Conservation (phyloP, 129 eudicot genomes). For the Pulicaria dysenterica region DNA sequence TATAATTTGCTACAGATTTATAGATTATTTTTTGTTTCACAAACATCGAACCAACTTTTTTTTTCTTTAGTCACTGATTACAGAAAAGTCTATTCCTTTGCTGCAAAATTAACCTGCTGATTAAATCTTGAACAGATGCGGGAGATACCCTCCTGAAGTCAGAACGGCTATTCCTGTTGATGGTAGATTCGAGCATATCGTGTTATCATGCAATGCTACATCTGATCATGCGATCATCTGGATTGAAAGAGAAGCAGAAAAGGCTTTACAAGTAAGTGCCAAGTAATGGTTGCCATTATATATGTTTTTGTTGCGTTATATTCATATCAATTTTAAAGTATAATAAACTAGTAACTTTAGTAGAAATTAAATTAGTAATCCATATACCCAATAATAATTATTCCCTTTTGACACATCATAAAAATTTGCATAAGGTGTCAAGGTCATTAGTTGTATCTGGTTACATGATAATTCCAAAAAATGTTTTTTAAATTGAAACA, state of each 20-base stretch:
- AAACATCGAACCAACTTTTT: not conserved
- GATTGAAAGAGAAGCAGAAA: conserved; percentile 60
- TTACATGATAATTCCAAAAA: too few relatives aligned
- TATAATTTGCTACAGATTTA: not conserved
- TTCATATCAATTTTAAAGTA: not conserved
- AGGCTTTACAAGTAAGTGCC: conserved; percentile 47
- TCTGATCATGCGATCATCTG: conserved; percentile 56
- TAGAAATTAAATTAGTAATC: too few relatives aligned
- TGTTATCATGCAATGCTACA: conserved; percentile 53
- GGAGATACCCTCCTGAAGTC: conserved; percentile 82
- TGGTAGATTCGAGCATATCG: conserved; percentile 86
- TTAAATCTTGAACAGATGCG: conserved; percentile 52
- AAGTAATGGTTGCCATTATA: not conserved
- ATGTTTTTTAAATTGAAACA: too few relatives aligned
- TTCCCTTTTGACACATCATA: too few relatives aligned
- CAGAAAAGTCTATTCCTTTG: not conserved
- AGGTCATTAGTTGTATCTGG: too few relatives aligned
- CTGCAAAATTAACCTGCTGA: not conserved
- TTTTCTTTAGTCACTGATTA: not conserved
- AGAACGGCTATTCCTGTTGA: conserved; percentile 93
- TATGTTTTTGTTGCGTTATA: not conserved
- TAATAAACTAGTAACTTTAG: too few relatives aligned
- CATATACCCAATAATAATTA: too few relatives aligned
- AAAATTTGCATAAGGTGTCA: too few relatives aligned
- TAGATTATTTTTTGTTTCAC: not conserved